Evolutionary conservation across 1,284 basidiomycete genomes (phyloP).

Genomic region (Malassezia pachydermatis): DNA sequence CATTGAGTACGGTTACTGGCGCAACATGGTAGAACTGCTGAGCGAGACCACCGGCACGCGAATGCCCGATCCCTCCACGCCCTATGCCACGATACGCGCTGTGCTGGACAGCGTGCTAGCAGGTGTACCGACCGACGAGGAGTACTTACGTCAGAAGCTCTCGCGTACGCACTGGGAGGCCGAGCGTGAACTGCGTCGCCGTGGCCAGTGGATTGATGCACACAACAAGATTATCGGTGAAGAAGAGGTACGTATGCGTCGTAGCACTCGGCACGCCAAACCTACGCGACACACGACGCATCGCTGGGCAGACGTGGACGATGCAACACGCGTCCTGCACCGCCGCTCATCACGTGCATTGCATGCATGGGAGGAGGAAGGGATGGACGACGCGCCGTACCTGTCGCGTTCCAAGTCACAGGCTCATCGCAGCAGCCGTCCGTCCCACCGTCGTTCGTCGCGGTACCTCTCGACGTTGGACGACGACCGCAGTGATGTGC

Average conservation of each 20-base stretch:
- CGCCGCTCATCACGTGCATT: too few relatives aligned
- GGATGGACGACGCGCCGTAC: not conserved
- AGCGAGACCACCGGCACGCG: not conserved
- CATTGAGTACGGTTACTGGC: conserved; percentile 19
- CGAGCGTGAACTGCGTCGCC: conserved; percentile 16
- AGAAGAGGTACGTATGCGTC: too few relatives aligned
- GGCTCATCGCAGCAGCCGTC: too few relatives aligned
- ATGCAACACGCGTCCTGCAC: too few relatives aligned
- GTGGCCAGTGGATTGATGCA: conserved; percentile 7
- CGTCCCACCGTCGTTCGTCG: too few relatives aligned
- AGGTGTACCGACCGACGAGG: conserved; percentile 26
- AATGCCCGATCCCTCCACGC: not conserved
- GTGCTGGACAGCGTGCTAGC: conserved; percentile 21
- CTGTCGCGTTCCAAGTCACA: too few relatives aligned
- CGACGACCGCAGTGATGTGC: too few relatives aligned
- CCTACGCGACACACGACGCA: too few relatives aligned
- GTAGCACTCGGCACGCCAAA: too few relatives aligned
- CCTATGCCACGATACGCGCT: conserved; percentile 3
- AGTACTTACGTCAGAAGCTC: conserved; percentile 10
- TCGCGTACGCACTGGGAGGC: conserved; percentile 11
- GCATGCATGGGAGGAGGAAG: not conserved
- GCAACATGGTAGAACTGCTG: not conserved
- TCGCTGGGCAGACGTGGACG: too few relatives aligned
- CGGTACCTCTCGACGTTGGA: too few relatives aligned
- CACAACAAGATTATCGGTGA: conserved; percentile 15